Percentiles rank a stretch among this genome's conserved stretches.
Conservation (phyloP, 2,329 filamentous ascomycete genomes). For the Bimuria novae-zelandiae region DNA sequence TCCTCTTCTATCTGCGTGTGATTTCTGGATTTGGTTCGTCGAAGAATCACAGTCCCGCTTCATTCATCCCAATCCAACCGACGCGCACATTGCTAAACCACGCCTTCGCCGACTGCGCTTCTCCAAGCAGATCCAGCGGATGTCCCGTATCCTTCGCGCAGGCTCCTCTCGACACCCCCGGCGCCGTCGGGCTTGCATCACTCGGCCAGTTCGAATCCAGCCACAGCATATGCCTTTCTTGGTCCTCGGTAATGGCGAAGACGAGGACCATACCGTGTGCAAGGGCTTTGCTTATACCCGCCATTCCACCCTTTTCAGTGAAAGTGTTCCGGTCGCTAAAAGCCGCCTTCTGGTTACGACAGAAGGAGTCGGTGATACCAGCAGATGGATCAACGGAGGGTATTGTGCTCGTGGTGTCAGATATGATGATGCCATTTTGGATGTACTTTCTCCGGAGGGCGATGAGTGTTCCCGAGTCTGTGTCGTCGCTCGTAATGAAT, state of each 20-base stretch:
- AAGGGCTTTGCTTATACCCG: slow-evolving; percentile 18
- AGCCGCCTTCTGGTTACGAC: slow-evolving; percentile 55
- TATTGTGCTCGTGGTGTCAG: too few species aligned
- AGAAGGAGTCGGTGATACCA: slow-evolving; percentile 48
- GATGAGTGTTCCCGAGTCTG: slow-evolving; percentile 8
- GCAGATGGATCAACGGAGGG: background rate
- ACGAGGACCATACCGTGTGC: slow-evolving; percentile 62
- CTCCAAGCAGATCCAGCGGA: too few species aligned
- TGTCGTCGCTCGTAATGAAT: slow-evolving; percentile 34
- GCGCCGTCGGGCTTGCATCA: slow-evolving; percentile 7
- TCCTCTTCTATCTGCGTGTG: too few species aligned
- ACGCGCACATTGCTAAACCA: background rate
- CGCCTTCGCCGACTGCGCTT: background rate
- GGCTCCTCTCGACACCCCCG: slow-evolving; percentile 18
- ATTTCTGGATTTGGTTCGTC: too few species aligned
- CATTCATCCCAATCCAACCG: background rate
- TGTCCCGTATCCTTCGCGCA: slow-evolving; percentile 16
- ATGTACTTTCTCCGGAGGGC: slow-evolving; percentile 14
- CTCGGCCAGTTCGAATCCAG: slow-evolving; percentile 67
- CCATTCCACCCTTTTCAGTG: slow-evolving; percentile 50
- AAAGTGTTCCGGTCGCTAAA: slow-evolving; percentile 60
- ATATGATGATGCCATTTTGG: too few species aligned
- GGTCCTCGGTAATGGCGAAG: slow-evolving; percentile 64
- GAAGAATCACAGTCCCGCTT: background rate
- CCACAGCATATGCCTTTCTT: slow-evolving; percentile 70